Base-by-base conservation (phyloP, 1,284 basidiomycete species). In the Rhodotorula mucilaginosa region DNA sequence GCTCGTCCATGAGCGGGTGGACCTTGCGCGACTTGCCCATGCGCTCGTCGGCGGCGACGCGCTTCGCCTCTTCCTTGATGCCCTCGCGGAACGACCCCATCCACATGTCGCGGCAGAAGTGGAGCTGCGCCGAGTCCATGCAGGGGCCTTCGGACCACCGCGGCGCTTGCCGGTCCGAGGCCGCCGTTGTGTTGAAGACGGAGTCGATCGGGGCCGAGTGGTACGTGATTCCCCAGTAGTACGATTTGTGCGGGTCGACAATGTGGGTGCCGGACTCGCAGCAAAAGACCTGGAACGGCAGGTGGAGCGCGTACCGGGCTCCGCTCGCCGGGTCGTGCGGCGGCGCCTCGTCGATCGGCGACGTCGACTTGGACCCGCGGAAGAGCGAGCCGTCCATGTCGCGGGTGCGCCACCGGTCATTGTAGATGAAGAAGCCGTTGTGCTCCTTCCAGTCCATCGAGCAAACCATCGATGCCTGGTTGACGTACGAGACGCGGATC, bases 391-490 rank as follows among this genome's bases (percentile, higher is more conserved):
- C 94, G 77, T 90, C 91, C 78, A 97, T 94, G 79, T 97, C 94
- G 51, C 94, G 88, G 12, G 94, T 97, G 64, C 94, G 85, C 94
- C 94, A 97, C 71, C 94, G 86, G 81, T 96, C 94, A 34, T 93
- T 96, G 83, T 96, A 97, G 77, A 97, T 93, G 83, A 96, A 97
- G 82, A 93, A 91, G 0, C 93, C 93, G 76, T 93, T 92, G 80
- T 93, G 90, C 81, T 97, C 93, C 34, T 93, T 93, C 94, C 94
- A 97, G 80, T 97, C 94, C 94, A 97, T 97, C 34, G 93, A 93
- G 80, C 94, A 97, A 2, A 96, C 92, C 92, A 97, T 93, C 1
- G 92, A 91, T 0, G 94, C 94, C 77, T 92, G 88, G 80, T 97
- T 97, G 52, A 86, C 86, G 76, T 90, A 86, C 80, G 90, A 92